A percentile compares a stretch with the other conserved stretches of the same genome.
Evolutionary conservation across 129 eudicot species (phyloP).

Genomic region (Scalesia atractyloides): DNA sequence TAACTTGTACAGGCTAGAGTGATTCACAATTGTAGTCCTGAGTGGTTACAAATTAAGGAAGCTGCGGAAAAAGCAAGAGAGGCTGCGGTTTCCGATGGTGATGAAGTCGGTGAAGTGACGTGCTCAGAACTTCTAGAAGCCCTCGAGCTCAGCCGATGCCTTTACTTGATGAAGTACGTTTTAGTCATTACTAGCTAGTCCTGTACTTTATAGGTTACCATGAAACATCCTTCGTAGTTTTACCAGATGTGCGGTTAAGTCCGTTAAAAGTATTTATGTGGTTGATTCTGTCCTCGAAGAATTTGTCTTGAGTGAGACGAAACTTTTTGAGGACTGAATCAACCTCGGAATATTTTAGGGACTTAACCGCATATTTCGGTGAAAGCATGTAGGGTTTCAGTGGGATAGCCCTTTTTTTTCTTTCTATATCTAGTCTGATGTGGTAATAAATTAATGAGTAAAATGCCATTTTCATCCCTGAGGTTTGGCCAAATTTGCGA

Average conservation of each 20-base stretch:
- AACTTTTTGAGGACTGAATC: no score
- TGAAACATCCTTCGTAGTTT: no score
- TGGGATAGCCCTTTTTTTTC: neutral
- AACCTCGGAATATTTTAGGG: no score
- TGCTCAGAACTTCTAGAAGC: slow-evolving; percentile 99
- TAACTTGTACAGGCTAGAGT: slow-evolving; percentile 78
- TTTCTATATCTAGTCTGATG: slow-evolving; percentile 9
- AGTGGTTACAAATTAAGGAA: slow-evolving; percentile 92
- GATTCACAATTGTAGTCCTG: slow-evolving; percentile 73
- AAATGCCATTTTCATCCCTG: no score
- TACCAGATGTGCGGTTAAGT: no score
- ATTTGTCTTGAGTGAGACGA: no score
- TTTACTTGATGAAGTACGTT: slow-evolving; percentile 75
- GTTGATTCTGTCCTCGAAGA: no score
- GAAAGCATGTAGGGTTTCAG: no score
- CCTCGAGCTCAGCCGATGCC: slow-evolving; percentile 96
- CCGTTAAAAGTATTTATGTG: no score
- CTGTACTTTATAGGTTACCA: neutral
- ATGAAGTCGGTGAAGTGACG: slow-evolving; percentile 92
- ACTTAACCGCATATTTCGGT: no score
- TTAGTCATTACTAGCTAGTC: neutral
- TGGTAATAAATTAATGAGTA: neutral
- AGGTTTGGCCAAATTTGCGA: no score
- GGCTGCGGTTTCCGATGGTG: slow-evolving; percentile 64
- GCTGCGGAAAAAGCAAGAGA: slow-evolving; percentile 94